A percentile compares a stretch with the other conserved stretches of the same genome.
Conservation (phyloP, 805 yeast species). For the Zygotorulaspora chibaensis region DNA sequence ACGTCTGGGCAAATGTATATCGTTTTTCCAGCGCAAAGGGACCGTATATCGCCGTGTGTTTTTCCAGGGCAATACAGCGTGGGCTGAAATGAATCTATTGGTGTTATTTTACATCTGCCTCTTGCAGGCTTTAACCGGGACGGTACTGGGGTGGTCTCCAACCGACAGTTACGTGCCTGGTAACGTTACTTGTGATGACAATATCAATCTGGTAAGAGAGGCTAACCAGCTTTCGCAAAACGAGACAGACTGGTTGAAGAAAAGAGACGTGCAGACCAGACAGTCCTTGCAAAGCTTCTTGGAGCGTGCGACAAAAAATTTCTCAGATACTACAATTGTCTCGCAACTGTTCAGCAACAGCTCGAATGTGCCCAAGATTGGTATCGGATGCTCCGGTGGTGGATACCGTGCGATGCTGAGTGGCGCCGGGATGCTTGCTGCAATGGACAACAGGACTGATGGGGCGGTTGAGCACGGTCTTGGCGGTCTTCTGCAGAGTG, state of each 20-base stretch:
- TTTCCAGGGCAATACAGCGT: background rate
- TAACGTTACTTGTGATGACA: conserved; percentile 49
- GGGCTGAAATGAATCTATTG: background rate
- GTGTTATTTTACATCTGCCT: conserved; percentile 1
- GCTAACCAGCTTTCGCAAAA: conserved; percentile 44
- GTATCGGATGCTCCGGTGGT: conserved; percentile 73
- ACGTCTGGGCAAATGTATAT: no score
- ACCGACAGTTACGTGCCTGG: conserved; percentile 61
- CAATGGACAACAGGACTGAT: conserved; percentile 68
- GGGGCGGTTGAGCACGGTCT: conserved; percentile 52
- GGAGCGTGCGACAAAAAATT: conserved; percentile 22
- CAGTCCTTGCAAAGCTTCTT: conserved; percentile 38
- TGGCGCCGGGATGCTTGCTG: conserved; percentile 82
- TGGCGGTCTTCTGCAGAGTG: conserved; percentile 69
- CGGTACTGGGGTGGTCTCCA: conserved; percentile 46
- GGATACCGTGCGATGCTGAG: conserved; percentile 85
- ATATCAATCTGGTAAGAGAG: conserved; percentile 40
- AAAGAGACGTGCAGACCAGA: conserved; percentile 44
- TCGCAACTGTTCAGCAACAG: conserved; percentile 21
- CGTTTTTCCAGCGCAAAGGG: background rate
- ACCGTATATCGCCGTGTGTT: background rate
- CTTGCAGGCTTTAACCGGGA: conserved; percentile 3
- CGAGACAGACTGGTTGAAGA: conserved; percentile 52
- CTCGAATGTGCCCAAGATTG: conserved; percentile 40
- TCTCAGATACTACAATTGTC: conserved; percentile 19